Conservation (phyloP, 2,329 filamentous ascomycete species). For the Cladosporium sp. region DNA sequence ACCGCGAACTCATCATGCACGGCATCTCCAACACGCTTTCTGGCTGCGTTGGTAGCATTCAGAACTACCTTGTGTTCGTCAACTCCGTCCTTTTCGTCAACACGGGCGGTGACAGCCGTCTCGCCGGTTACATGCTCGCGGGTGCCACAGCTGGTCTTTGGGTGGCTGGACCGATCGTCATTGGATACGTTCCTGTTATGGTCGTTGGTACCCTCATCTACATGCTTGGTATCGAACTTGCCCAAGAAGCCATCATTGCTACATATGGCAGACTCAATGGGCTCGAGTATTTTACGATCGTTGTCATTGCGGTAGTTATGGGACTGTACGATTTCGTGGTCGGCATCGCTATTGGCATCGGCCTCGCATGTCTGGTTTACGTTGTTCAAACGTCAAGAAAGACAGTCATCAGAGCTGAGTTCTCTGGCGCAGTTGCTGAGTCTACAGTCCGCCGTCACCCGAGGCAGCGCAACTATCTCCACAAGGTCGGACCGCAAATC, state of each 20-base stretch:
- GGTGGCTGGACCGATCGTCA: constrained; percentile 80
- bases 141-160: constrained; percentile 76
- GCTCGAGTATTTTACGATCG: constrained; percentile 84
- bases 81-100: constrained; percentile 97
- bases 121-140: constrained; percentile 85
- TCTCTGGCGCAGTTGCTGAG: constrained; percentile 82
- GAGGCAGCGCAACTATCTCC: constrained; percentile 82
- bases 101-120: constrained; percentile 81
- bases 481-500: constrained; percentile 82
- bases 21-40: constrained; percentile 91
- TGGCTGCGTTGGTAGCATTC: constrained; percentile 81
- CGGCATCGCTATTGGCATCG: constrained; percentile 87
- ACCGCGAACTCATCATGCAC: constrained; percentile 88
- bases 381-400: constrained; percentile 89
- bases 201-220: constrained; percentile 96
- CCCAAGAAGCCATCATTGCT: constrained; percentile 83
- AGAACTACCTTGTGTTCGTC: constrained; percentile 95
- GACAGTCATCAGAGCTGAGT: constrained; percentile 85
- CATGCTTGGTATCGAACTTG: constrained; percentile 86
- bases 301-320: constrained; percentile 92
- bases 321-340: constrained; percentile 95
- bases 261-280: constrained; percentile 85
- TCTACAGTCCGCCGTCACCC: constrained; percentile 92
- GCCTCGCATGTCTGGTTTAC: constrained; percentile 86
- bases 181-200: constrained; percentile 94